Percentiles rank a stretch among this genome's conserved stretches.
These are phyloP conservation scores for Gillenia trifoliata DNA, from an alignment of 306 rosid species.

Conservation along the genomic window DNA sequence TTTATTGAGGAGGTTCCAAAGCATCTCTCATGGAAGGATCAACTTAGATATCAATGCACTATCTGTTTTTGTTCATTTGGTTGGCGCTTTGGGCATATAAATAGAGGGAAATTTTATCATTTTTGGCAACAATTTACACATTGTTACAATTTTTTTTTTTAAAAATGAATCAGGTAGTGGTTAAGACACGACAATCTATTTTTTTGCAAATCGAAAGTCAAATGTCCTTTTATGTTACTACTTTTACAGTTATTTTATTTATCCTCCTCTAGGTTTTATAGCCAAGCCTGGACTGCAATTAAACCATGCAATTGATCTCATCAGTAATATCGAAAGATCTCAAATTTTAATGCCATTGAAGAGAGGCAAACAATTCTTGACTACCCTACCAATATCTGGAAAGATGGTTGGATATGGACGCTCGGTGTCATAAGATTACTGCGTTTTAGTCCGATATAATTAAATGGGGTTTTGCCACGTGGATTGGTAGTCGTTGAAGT, in stretches of 20 bases:
- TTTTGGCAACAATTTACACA: neutral
- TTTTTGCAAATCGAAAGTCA: no score
- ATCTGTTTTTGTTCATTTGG: neutral
- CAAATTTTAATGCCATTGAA: neutral
- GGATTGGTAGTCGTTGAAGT: conserved; percentile 1
- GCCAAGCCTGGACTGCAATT: no score
- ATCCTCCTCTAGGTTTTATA: no score
- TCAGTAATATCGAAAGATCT: neutral
- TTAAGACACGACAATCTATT: no score
- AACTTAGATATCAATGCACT: neutral
- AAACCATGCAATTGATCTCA: neutral
- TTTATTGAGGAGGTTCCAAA: neutral
- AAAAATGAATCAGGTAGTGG: no score
- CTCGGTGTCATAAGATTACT: neutral
- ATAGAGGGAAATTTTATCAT: neutral
- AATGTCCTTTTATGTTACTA: no score
- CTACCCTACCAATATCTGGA: neutral
- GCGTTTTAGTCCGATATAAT: neutral
- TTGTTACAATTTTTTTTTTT: no score
- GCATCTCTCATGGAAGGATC: neutral
- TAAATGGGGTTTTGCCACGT: conserved; percentile 11
- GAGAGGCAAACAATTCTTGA: neutral
- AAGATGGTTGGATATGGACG: conserved; percentile 3
- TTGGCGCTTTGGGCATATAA: neutral
- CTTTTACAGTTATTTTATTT: no score